Base-by-base conservation (phyloP, 768 basidiomycete species). In the Imleria badia region DNA sequence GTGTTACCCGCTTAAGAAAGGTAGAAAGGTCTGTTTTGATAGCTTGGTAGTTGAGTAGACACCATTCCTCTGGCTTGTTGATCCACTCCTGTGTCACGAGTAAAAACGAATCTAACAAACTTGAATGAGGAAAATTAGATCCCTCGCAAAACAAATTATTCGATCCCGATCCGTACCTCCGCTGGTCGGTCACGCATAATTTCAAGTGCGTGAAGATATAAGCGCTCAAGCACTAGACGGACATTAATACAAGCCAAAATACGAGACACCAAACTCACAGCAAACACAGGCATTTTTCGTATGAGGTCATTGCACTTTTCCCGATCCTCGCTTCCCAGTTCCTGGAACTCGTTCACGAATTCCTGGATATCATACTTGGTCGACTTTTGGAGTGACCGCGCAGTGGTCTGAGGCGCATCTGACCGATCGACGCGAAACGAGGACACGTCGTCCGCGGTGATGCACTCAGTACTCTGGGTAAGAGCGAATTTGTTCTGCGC, bases 141-240 rank as follows among this genome's bases (percentile, higher is more conserved):
- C 23, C 19, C 29, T 33, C 23, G 9, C 10, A 29, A 19, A 31
- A 34, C 29, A 38, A n/a, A 11, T 1, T 13, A 12, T n/a, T 5
- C n/a, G 5, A 31, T 33, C 36, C 17, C 1, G 29, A 39, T 23
- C 20, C 47, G 15, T 42, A 68, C 67, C 45, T 23, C 36, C 51
- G 52, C 36, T 68, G 45, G 17, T 59, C 61, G 5, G 42, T 26
- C 11, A 40, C 51, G 31, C 69, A 71, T 26, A 69, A 23, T 13
- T 52, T 66, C 56, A 69, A 42, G 44, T 71, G 68, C 39, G 57
- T 56, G 10, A 69, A 69, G 17, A 69, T 41, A 48, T 53, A 62
- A 10, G 65, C 64, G 22, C 59, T 50, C 34, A 68, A 29, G 30
- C 60, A 60, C 67, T 70, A 23, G 34, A 31, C 36, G 2, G 15